phyloP scores from a whole-genome alignment of 345 rosid genomes.

The Erucastrum elatum region DNA sequence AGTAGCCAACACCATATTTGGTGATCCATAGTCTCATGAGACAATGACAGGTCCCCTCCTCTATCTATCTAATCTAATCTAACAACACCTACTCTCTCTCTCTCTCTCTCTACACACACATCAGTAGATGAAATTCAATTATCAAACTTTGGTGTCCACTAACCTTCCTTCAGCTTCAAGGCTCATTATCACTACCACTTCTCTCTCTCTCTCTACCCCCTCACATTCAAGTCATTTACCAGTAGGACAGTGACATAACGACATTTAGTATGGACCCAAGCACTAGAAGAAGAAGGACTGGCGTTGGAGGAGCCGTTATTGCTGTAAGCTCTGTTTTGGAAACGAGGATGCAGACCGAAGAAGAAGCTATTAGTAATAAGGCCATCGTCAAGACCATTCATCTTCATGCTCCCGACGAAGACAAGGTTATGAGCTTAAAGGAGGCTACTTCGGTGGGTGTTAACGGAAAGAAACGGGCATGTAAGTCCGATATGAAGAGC shows the following conservation, averaged over 20 bases:
- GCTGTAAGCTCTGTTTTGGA: constrained; percentile 83
- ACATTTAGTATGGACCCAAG: constrained; percentile 27
- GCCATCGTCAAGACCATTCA: constrained; percentile 59
- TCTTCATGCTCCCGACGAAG: constrained; percentile 37
- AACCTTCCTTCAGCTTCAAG: constrained; percentile 50
- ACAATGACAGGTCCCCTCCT: constrained; percentile 13
- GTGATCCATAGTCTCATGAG: constrained; percentile 26
- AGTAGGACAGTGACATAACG: constrained; percentile 19
- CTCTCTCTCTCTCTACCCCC: constrained; percentile 27
- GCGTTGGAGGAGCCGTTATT: constrained; percentile 39
- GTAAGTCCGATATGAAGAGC: constrained; percentile 55
- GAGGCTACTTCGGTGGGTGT: constrained; percentile 37
- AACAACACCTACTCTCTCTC: background rate
- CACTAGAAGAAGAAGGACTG: constrained; percentile 42
- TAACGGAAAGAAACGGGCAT: constrained; percentile 59
- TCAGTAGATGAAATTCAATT: constrained; percentile 25
- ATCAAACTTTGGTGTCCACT: constrained; percentile 23
- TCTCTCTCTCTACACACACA: background rate
- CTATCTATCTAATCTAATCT: background rate
- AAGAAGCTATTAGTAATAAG: constrained; percentile 29
- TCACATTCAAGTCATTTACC: constrained; percentile 29
- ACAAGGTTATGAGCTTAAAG: constrained; percentile 18
- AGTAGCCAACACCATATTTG: constrained; percentile 4
- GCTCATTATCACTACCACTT: constrained; percentile 42
- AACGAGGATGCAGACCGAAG: constrained; percentile 65